phyloP scores from a whole-genome alignment of 352 stramenopile genomes.

The Detonula confervacea region DNA sequence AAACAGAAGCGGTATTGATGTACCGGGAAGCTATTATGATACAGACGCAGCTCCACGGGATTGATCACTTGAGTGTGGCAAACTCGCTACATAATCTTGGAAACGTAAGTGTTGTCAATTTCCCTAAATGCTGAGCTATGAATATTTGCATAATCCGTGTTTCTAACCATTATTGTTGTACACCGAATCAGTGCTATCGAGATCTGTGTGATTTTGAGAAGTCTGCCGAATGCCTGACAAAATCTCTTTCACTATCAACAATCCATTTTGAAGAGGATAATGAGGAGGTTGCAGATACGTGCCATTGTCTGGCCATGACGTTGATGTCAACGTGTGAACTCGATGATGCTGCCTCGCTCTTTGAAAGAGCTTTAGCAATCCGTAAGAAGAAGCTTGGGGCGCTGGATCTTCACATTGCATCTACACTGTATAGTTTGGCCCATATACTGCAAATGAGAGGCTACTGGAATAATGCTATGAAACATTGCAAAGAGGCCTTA shows the following conservation, averaged over 20 bases:
- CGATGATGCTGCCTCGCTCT: slow-evolving; percentile 49
- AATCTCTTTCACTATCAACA: slow-evolving; percentile 51
- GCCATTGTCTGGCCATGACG: slow-evolving; percentile 60
- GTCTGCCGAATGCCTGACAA: slow-evolving; percentile 58
- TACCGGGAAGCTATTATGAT: slow-evolving; percentile 75
- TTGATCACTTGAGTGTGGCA: slow-evolving; percentile 65
- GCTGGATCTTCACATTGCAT: slow-evolving; percentile 58
- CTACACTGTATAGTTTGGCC: slow-evolving; percentile 54
- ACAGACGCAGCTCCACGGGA: slow-evolving; percentile 63
- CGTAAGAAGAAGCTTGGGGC: slow-evolving; percentile 61
- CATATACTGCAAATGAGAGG: slow-evolving; percentile 55
- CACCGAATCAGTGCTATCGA: slow-evolving; percentile 41
- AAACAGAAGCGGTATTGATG: slow-evolving; percentile 59
- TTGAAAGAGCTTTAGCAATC: slow-evolving; percentile 62
- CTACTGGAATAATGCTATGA: slow-evolving; percentile 62
- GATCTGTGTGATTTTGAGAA: slow-evolving; percentile 63
- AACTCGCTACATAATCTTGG: slow-evolving; percentile 75
- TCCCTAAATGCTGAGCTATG: too few species aligned
- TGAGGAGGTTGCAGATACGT: slow-evolving; percentile 67
- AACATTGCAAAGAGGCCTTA: slow-evolving; percentile 68
- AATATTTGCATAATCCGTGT: too few species aligned
- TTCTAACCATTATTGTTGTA: too few species aligned
- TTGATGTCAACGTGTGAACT: slow-evolving; percentile 55
- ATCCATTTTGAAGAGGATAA: slow-evolving; percentile 59
- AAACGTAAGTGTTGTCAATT: slow-evolving; percentile 24